Conservation (phyloP, 768 basidiomycete species). For the Naganishia randhawae region DNA sequence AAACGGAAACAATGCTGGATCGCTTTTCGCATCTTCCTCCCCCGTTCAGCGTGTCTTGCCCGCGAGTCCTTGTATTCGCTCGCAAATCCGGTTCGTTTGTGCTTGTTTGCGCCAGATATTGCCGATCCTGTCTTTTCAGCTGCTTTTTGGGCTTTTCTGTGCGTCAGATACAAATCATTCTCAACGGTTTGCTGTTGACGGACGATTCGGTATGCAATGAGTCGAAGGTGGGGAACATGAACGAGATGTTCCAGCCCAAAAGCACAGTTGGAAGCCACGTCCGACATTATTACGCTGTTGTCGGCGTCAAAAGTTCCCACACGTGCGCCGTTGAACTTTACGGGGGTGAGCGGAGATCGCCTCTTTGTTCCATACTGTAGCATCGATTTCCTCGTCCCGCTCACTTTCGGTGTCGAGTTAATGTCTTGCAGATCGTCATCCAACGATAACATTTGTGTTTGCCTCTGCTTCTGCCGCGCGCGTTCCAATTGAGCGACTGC, state of each 20-base stretch:
- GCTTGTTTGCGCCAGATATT: neutral
- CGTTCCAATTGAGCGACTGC: neutral
- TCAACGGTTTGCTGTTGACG: constrained; percentile 15
- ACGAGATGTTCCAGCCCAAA: constrained; percentile 25
- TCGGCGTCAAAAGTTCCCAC: neutral
- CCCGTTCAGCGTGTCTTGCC: constrained; percentile 10
- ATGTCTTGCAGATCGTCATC: neutral
- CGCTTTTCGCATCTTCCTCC: constrained; percentile 27
- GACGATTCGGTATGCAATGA: constrained; percentile 22
- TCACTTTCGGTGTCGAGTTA: constrained; percentile 3
- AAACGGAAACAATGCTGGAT: constrained; percentile 22
- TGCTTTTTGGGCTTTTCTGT: neutral
- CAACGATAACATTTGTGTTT: neutral
- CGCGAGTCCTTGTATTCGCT: constrained; percentile 1
- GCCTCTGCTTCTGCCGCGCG: neutral
- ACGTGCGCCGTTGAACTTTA: constrained; percentile 10
- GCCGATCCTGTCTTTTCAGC: neutral
- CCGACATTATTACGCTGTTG: neutral
- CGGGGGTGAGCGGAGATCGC: constrained; percentile 9
- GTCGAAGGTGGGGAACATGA: constrained; percentile 23
- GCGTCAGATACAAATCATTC: constrained; percentile 10
- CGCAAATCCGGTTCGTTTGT: neutral
- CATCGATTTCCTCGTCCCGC: neutral
- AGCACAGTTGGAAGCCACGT: neutral
- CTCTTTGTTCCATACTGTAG: neutral